These are phyloP conservation scores for Plasmodium sp. DNA, from an alignment of 169 alveolate species.

Conservation along the genomic window DNA sequence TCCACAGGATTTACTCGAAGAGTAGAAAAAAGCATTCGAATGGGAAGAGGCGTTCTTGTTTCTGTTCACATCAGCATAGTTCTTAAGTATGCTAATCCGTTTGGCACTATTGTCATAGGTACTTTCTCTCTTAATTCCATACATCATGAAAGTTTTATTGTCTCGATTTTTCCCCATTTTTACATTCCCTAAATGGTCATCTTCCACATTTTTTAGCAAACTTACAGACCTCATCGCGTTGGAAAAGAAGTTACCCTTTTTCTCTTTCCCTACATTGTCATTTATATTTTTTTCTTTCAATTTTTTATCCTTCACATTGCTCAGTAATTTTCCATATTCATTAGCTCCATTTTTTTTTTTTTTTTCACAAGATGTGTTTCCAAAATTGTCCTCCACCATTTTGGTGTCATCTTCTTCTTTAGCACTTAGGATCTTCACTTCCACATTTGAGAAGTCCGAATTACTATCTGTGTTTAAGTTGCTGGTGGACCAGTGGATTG, in stretches of 20 bases:
- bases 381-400: neutral
- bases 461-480: slow-evolving; percentile 18
- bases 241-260: neutral
- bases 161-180: neutral
- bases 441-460: slow-evolving; percentile 32
- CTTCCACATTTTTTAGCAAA: neutral
- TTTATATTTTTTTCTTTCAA: slow-evolving; percentile 3
- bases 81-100: neutral
- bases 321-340: neutral
- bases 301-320: neutral
- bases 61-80: neutral
- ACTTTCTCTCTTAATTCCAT: neutral
- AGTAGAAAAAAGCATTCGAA: neutral
- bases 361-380: neutral
- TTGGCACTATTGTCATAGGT: slow-evolving; percentile 8
- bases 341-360: neutral
- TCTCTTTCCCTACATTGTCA: slow-evolving; percentile 2
- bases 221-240: neutral
- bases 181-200: neutral
- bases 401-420: neutral
- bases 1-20: slow-evolving; percentile 34
- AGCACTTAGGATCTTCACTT: slow-evolving; percentile 10
- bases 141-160: neutral
- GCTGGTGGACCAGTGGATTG: slow-evolving; percentile 4
- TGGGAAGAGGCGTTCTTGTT: neutral